Evolutionary conservation across 176 grass and related monocot species (phyloP), one percentile per base, ranked within the genome.

Genomic region (Oryza meyeriana): DNA sequence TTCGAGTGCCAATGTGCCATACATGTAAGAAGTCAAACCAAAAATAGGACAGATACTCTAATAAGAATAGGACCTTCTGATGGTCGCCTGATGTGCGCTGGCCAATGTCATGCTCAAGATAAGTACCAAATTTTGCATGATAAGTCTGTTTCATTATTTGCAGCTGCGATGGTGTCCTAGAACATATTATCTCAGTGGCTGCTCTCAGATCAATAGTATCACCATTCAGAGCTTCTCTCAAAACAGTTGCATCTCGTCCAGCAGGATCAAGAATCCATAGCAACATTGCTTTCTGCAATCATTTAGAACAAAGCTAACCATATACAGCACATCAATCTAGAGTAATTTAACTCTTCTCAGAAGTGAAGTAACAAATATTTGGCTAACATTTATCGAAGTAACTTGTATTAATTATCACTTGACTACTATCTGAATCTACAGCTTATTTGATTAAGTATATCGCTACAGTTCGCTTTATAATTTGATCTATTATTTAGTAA

Each of bases 191-290:
- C 87, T 99, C 97, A 77, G 91, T 96, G 66, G 91, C 87, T 66
- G 93, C 90, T 88, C 62, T 74, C 74, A 92, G 62, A 87, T 99
- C 97, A 73, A 90, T 68, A 70, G n/a, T 10, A 13, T 94, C 89
- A 71, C 79, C 89, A 79, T 72, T 64, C 12, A 99, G 66, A 59
- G 93, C 87, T 77, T 96, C 81, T 82, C 61, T 89, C 79, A 99
- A 72, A 66, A 94, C 83, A 79, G 91, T 94, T 69, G 93, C 97
- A 75, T 99, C 97, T 65, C 97, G 90, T 75, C 91, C 91, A 65
- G 97, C 91, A 86, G 97, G 97, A 84, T 99, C 97, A 69, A 94
- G 93, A 80, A 99, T 91, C 97, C 97, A 99, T 28, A 94, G 81
- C 69, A 68, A 74, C 85, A 99, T 90, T 81, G 97, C 91, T 94